A percentile compares a stretch with the other conserved stretches of the same genome.
These are phyloP conservation scores for Phytophthora citrophthora DNA, from an alignment of 352 stramenopile species.

Conservation along the genomic window DNA sequence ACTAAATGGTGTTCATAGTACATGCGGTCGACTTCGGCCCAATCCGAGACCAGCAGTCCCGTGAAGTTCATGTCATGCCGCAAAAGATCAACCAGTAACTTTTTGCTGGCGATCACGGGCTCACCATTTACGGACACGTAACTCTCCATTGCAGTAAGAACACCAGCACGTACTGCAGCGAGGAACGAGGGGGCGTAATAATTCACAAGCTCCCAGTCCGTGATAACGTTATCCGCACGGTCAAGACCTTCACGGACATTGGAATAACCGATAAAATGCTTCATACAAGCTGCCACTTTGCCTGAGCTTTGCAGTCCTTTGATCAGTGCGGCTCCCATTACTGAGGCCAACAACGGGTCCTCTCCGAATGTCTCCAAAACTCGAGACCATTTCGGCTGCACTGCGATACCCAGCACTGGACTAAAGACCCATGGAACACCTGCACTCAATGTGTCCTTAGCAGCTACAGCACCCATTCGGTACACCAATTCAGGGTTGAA, in stretches of 20 bases:
- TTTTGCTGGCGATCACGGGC: conserved; percentile 85
- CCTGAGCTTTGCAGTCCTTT: conserved; percentile 80
- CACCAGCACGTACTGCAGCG: conserved; percentile 68
- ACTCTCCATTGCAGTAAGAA: conserved; percentile 91
- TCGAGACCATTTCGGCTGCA: conserved; percentile 86
- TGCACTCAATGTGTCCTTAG: conserved; percentile 85
- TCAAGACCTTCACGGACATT: conserved; percentile 72
- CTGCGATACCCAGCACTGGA: conserved; percentile 85
- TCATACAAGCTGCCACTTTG: conserved; percentile 84
- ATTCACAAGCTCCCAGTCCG: conserved; percentile 75
- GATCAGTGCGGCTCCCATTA: conserved; percentile 78
- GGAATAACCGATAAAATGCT: conserved; percentile 90
- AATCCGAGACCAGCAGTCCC: conserved; percentile 93
- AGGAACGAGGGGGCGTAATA: conserved; percentile 81
- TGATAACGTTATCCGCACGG: conserved; percentile 70
- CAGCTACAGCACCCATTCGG: conserved; percentile 75
- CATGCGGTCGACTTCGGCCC: conserved; percentile 91
- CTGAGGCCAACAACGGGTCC: conserved; percentile 77
- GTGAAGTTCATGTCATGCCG: conserved; percentile 89
- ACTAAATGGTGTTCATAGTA: conserved; percentile 84
- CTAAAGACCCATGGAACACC: conserved; percentile 93
- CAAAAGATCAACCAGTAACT: conserved; percentile 81
- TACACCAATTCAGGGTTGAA: conserved; percentile 87
- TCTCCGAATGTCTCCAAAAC: conserved; percentile 96
- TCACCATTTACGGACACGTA: conserved; percentile 91